A percentile compares a stretch with the other conserved stretches of the same genome.
These are phyloP conservation scores for Ilyonectria sp. DNA, from an alignment of 2,329 filamentous ascomycete species.

Conservation along the genomic window DNA sequence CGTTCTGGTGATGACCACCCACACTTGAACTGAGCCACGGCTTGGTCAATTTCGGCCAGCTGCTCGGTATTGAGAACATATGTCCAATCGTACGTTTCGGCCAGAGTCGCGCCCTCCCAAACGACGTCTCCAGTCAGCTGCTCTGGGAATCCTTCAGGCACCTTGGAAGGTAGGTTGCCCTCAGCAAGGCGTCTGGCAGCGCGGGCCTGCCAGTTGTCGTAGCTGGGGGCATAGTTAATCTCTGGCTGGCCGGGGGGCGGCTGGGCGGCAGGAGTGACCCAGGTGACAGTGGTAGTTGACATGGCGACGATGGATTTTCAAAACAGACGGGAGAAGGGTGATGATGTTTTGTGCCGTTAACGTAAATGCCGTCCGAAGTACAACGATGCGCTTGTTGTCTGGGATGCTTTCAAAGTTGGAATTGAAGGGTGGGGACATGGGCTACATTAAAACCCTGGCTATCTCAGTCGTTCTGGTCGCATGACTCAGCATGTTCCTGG, in stretches of 20 bases:
- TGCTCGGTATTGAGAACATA: constrained; percentile 63
- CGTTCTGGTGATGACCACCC: constrained; percentile 10
- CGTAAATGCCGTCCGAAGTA: not conserved
- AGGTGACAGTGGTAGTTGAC: constrained; percentile 15
- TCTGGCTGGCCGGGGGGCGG: constrained; percentile 66
- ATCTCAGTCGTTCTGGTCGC: not conserved
- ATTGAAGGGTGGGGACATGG: not conserved
- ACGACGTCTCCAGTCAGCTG: constrained; percentile 65
- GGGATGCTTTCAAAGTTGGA: not conserved
- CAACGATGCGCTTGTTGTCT: not conserved
- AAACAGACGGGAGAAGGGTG: not conserved
- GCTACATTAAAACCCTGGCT: not conserved
- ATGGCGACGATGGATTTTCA: constrained; percentile 1
- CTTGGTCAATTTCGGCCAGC: constrained; percentile 62
- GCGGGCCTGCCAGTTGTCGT: constrained; percentile 66
- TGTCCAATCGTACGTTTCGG: constrained; percentile 65
- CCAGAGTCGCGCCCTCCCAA: constrained; percentile 68
- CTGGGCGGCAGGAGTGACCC: constrained; percentile 14
- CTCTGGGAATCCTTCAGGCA: constrained; percentile 57
- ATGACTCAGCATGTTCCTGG: not conserved
- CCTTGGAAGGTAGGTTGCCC: constrained; percentile 62
- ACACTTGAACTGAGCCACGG: constrained; percentile 60
- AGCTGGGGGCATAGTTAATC: constrained; percentile 69
- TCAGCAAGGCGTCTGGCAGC: constrained; percentile 58
- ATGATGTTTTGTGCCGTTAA: constrained; percentile 1